Percentiles rank a stretch among this genome's conserved stretches.
Conservation (phyloP, 164 flowering plant genomes). For the Liquidambar formosana region DNA sequence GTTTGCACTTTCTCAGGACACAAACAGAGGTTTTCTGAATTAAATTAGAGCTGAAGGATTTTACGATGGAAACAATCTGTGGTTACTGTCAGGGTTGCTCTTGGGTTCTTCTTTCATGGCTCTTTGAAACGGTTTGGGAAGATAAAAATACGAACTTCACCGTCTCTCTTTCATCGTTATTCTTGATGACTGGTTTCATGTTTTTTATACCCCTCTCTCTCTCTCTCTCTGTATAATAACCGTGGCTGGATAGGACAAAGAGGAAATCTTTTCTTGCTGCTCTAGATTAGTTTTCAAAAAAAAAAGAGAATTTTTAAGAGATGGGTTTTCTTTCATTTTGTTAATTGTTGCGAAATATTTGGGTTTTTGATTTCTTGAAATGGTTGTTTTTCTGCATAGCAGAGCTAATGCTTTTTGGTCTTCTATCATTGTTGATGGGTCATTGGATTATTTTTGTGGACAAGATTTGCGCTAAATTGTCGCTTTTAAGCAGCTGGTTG, state of each 20-base stretch:
- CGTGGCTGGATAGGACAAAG: constrained; percentile 76
- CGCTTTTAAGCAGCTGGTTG: constrained; percentile 54
- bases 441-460: constrained; percentile 76
- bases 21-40: not conserved
- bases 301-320: not conserved
- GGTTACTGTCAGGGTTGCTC: constrained; percentile 60
- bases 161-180: not conserved
- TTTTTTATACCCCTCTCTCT: too few species aligned
- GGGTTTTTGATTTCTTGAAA: not conserved
- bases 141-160: constrained; percentile 27
- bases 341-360: constrained; percentile 2
- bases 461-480: constrained; percentile 71
- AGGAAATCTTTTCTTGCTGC: constrained; percentile 79
- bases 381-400: constrained; percentile 20
- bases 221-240: constrained; percentile 12
- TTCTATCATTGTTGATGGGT: constrained; percentile 82
- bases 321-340: constrained; percentile 7
- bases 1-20: not conserved
- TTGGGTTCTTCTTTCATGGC: constrained; percentile 55
- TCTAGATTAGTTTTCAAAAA: constrained; percentile 23
- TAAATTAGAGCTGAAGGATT: not conserved
- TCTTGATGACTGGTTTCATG: not conserved
- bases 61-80: constrained; percentile 28
- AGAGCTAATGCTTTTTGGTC: constrained; percentile 90
- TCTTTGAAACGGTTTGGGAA: constrained; percentile 46